phyloP scores from a whole-genome alignment of 2,329 filamentous ascomycete species.

The Onygenales sp. region DNA sequence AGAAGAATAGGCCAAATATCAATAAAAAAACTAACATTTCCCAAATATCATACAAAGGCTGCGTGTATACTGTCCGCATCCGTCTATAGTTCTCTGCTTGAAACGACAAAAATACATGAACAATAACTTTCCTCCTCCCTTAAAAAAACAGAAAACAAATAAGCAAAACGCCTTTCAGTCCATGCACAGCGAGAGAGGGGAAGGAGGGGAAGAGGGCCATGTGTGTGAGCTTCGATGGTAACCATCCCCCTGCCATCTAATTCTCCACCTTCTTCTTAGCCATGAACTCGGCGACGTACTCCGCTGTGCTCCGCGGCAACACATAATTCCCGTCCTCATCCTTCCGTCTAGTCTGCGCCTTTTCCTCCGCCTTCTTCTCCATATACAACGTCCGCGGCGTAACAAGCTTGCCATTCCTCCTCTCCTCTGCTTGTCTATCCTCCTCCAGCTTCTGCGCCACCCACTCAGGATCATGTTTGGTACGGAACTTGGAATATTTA shows the following conservation, averaged over 20 bases:
- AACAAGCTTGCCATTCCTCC: slow-evolving; percentile 35
- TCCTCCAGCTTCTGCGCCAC: slow-evolving; percentile 54
- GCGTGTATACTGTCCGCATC: too few relatives aligned
- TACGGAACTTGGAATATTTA: slow-evolving; percentile 73
- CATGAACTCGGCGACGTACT: slow-evolving; percentile 30
- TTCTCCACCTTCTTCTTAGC: slow-evolving; percentile 12
- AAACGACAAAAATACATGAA: too few relatives aligned
- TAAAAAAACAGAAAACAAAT: not conserved
- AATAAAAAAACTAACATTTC: too few relatives aligned
- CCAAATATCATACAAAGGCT: too few relatives aligned
- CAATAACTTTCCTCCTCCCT: not conserved
- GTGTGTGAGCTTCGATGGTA: not conserved
- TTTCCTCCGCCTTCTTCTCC: slow-evolving; percentile 27
- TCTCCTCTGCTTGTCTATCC: slow-evolving; percentile 40
- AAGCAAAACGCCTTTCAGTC: slow-evolving; percentile 1
- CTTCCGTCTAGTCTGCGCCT: slow-evolving; percentile 22
- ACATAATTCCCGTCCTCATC: slow-evolving; percentile 30
- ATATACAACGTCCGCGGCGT: slow-evolving; percentile 38
- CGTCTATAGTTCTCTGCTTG: too few relatives aligned
- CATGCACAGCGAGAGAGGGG: slow-evolving; percentile 1
- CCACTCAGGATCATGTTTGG: slow-evolving; percentile 67
- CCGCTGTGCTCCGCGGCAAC: slow-evolving; percentile 22
- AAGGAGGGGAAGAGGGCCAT: slow-evolving; percentile 5
- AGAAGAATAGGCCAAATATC: too few relatives aligned
- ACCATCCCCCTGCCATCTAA: slow-evolving; percentile 4